Percentiles rank a stretch among this genome's conserved stretches.
phyloP scores from a whole-genome alignment of 2,329 filamentous ascomycete species.

The Penicillium janthinellum region DNA sequence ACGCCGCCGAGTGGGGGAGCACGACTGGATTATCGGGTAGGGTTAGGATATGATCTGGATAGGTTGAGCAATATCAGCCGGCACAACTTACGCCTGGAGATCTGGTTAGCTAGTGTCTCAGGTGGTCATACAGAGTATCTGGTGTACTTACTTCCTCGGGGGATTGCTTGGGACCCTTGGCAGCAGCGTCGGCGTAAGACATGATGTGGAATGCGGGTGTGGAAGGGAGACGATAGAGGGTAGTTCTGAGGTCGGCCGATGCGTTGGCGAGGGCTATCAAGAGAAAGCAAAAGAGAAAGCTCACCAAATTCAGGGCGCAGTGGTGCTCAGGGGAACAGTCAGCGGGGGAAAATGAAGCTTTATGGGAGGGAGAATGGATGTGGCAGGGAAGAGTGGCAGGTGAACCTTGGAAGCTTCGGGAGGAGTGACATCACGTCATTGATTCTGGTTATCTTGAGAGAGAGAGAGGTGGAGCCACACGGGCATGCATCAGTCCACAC shows the following conservation, averaged over 20 bases:
- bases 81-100: constrained; percentile 42
- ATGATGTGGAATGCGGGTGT: constrained; percentile 31
- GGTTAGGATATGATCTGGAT: constrained; percentile 11
- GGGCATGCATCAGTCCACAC: background rate
- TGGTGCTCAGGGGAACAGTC: constrained; percentile 4
- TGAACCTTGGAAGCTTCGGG: constrained; percentile 21
- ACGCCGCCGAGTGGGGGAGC: constrained; percentile 44
- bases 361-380: constrained; percentile 17
- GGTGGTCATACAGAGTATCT: background rate
- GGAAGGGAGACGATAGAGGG: background rate
- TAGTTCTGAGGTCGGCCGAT: background rate
- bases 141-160: constrained; percentile 48
- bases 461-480: constrained; percentile 12
- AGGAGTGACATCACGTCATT: constrained; percentile 38
- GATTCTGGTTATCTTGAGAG: constrained; percentile 15
- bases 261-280: background rate
- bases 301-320: constrained; percentile 5
- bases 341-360: constrained; percentile 21
- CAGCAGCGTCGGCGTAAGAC: constrained; percentile 54
- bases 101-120: constrained; percentile 14
- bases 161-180: constrained; percentile 50
- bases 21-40: constrained; percentile 34
- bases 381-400: background rate
- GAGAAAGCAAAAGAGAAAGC: background rate
- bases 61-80: background rate